Percentiles rank a stretch among this genome's conserved stretches.
phyloP scores from a whole-genome alignment of 371 early-diverging fungal species.

The Zychaea mexicana region DNA sequence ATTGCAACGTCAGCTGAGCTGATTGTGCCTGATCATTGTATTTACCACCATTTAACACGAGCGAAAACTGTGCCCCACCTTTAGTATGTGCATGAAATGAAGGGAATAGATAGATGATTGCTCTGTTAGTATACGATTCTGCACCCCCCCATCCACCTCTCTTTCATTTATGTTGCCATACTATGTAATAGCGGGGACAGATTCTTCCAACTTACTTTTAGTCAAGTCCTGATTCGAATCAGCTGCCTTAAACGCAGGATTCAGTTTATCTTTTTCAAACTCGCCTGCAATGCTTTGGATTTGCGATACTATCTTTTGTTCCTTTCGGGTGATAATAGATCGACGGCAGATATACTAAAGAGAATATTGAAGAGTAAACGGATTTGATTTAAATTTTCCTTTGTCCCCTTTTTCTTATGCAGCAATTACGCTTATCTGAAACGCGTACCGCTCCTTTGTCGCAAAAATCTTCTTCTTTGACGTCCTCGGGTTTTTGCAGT shows the following conservation, averaged over 20 bases:
- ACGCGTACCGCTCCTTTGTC: conserved; percentile 15
- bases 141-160: too few species aligned
- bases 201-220: conserved; percentile 10
- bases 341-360: conserved; percentile 22
- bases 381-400: background rate
- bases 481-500: conserved; percentile 11
- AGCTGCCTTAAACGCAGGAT: conserved; percentile 13
- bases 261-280: conserved; percentile 13
- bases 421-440: background rate
- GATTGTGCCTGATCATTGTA: conserved; percentile 12
- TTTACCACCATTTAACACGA: conserved; percentile 21
- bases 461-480: conserved; percentile 16
- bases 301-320: conserved; percentile 1
- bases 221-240: conserved; percentile 16
- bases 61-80: conserved; percentile 17
- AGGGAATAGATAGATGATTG: too few species aligned
- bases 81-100: too few species aligned
- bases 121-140: too few species aligned
- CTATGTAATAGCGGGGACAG: too few species aligned
- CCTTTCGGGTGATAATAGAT: background rate
- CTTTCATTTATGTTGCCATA: too few species aligned
- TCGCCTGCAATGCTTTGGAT: conserved; percentile 20
- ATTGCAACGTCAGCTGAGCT: conserved; percentile 22
- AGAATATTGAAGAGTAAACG: background rate
- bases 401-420: too few species aligned